A percentile compares a stretch with the other conserved stretches of the same genome.
Conservation (phyloP, 305 asterid genomes). For the Fraxinus greggii region DNA sequence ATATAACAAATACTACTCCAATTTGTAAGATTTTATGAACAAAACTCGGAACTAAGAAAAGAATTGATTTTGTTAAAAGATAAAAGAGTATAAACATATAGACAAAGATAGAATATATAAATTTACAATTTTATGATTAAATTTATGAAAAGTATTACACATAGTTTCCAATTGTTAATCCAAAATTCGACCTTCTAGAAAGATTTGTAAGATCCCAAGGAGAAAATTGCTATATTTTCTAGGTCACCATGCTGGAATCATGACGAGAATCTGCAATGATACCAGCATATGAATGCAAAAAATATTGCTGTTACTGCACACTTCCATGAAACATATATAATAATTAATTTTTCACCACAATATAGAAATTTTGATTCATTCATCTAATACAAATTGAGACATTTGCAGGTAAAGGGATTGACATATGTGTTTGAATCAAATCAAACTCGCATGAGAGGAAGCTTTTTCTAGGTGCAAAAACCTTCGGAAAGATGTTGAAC, state of each 20-base stretch:
- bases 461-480: conserved; percentile 16
- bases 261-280: background rate
- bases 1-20: background rate
- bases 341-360: background rate
- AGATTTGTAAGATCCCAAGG: background rate
- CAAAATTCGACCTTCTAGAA: background rate
- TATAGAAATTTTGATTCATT: background rate
- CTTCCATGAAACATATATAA: background rate
- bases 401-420: conserved; percentile 40
- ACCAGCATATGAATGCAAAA: background rate
- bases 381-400: conserved; percentile 13
- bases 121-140: background rate
- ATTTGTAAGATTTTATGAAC: background rate
- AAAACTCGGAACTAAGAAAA: background rate
- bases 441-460: conserved; percentile 13
- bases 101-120: background rate
- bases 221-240: background rate
- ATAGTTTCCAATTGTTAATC: background rate
- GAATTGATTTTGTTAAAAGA: background rate
- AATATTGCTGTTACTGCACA: background rate
- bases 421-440: conserved; percentile 36
- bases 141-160: background rate
- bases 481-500: conserved; percentile 22
- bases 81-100: background rate
- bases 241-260: background rate